phyloP scores from a whole-genome alignment of 208 protist genomes.

The Leishmania braziliensis region DNA sequence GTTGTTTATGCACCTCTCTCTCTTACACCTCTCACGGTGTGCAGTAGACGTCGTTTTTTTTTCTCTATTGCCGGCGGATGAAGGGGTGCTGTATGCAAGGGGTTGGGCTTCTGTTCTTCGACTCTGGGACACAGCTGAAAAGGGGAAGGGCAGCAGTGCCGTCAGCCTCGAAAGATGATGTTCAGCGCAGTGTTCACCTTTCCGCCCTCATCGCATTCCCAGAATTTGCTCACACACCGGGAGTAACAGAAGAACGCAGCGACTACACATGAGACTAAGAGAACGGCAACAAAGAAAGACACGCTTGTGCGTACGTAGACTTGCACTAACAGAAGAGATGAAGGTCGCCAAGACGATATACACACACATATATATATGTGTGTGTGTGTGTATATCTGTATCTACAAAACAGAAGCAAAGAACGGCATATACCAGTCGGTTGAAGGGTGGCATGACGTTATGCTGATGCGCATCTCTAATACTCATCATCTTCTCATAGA shows the following conservation, averaged over 20 bases:
- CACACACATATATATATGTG: not conserved
- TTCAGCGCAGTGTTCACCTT: not conserved
- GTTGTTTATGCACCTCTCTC: not conserved
- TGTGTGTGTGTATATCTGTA: not conserved
- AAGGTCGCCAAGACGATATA: not conserved
- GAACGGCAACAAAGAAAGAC: not conserved
- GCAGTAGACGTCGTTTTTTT: not conserved
- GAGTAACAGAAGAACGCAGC: not conserved
- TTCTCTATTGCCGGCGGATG: not conserved
- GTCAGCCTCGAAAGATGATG: not conserved
- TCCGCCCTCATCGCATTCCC: not conserved
- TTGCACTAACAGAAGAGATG: not conserved
- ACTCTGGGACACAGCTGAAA: not conserved
- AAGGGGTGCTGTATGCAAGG: not conserved
- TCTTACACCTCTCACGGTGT: not conserved
- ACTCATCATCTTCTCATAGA: not conserved
- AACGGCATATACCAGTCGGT: not conserved
- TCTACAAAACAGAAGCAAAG: not conserved
- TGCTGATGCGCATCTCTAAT: not conserved
- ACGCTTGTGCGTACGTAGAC: not conserved
- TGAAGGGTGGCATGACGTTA: not conserved
- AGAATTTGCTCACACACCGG: not conserved
- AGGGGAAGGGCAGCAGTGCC: not conserved
- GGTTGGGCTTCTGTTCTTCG: not conserved
- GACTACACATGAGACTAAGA: not conserved